A percentile compares a stretch with the other conserved stretches of the same genome.
Evolutionary conservation across 768 basidiomycete genomes (phyloP).

Genomic region (Pisolithus orientalis): DNA sequence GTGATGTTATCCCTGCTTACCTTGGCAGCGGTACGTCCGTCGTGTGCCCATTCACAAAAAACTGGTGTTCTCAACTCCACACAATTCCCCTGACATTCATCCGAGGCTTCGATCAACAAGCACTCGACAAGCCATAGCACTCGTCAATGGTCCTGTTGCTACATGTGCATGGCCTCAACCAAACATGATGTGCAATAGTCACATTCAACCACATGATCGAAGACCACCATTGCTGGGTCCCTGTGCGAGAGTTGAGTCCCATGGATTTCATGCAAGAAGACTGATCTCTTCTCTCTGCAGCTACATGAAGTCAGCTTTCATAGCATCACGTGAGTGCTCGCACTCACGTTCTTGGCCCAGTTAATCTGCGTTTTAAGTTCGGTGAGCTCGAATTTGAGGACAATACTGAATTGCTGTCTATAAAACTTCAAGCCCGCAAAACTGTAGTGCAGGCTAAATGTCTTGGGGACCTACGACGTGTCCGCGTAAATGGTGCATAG

Average conservation of each 20-base stretch:
- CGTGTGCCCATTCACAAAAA: too few relatives aligned
- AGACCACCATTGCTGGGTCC: conserved; percentile 26
- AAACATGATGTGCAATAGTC: neutral
- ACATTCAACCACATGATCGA: conserved; percentile 24
- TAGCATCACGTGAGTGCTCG: neutral
- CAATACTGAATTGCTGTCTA: conserved; percentile 30
- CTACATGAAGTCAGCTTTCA: neutral
- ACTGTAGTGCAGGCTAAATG: conserved; percentile 22
- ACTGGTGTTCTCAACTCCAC: too few relatives aligned
- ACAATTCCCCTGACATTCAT: too few relatives aligned
- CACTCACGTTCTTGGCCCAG: conserved; percentile 38
- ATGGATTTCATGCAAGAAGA: too few relatives aligned
- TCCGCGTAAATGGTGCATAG: conserved; percentile 18
- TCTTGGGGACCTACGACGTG: conserved; percentile 23
- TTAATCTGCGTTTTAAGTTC: conserved; percentile 40
- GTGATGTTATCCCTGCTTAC: too few relatives aligned
- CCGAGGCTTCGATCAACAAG: too few relatives aligned
- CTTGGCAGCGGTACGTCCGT: too few relatives aligned
- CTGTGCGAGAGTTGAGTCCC: conserved; percentile 10
- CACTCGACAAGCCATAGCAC: too few relatives aligned
- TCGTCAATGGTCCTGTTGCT: too few relatives aligned
- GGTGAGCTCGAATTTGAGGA: conserved; percentile 38
- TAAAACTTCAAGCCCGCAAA: conserved; percentile 26
- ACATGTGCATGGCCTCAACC: too few relatives aligned
- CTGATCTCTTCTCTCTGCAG: conserved; percentile 12